Evolutionary conservation across 352 stramenopile genomes (phyloP).

Genomic region (Phytophthora megakarya): DNA sequence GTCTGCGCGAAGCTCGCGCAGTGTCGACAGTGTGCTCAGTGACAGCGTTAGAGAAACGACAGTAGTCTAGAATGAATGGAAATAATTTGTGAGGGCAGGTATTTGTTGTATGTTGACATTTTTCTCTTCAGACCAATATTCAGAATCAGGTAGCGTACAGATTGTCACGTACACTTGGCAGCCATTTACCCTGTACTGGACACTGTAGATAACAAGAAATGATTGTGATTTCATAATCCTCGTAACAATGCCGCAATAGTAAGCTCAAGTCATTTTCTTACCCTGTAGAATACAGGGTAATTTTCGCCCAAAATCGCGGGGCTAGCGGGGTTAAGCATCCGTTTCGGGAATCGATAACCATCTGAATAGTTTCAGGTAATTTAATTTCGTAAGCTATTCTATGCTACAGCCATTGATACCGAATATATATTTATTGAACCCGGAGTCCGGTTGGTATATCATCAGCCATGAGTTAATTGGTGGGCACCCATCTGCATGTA

Average conservation of each 20-base stretch:
- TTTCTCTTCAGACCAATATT: conserved; percentile 6
- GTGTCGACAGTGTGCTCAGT: not conserved
- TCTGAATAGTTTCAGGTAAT: too few species aligned
- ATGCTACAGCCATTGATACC: too few species aligned
- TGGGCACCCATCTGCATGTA: too few species aligned
- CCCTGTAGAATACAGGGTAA: conserved; percentile 15
- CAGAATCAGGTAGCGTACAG: conserved; percentile 2
- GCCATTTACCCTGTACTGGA: conserved; percentile 3
- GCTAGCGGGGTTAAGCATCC: too few species aligned
- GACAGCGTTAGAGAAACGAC: too few species aligned
- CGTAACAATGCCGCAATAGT: conserved; percentile 23
- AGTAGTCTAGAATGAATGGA: not conserved
- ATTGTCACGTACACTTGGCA: too few species aligned
- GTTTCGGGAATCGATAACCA: too few species aligned
- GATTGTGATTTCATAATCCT: conserved; percentile 1
- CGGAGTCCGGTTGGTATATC: too few species aligned
- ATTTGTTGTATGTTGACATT: conserved; percentile 6
- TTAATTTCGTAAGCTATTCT: too few species aligned
- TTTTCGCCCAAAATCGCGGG: conserved; percentile 1
- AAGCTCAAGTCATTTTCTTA: conserved; percentile 10
- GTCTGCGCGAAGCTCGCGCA: not conserved
- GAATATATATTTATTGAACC: too few species aligned
- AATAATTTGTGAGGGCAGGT: not conserved
- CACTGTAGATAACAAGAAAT: conserved; percentile 5
- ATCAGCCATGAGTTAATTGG: too few species aligned